A percentile compares a stretch with the other conserved stretches of the same genome.
phyloP scores from a whole-genome alignment of 768 basidiomycete genomes.

The Russula olivacea region DNA sequence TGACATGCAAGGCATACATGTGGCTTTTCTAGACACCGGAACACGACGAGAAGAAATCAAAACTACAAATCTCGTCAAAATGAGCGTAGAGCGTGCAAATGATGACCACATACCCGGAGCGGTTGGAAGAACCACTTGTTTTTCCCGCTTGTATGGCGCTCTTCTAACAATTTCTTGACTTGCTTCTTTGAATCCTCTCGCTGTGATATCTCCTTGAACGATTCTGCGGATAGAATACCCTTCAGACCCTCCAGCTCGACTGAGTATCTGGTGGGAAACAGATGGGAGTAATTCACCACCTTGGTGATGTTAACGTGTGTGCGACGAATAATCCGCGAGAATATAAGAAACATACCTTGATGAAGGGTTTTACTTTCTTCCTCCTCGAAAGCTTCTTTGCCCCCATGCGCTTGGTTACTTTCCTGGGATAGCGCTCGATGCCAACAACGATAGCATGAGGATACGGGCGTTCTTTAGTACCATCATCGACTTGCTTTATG shows the following conservation, averaged over 20 bases:
- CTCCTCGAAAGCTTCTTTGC: slow-evolving; percentile 88
- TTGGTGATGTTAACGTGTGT: slow-evolving; percentile 30
- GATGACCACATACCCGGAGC: slow-evolving; percentile 55
- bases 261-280: slow-evolving; percentile 74
- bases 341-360: slow-evolving; percentile 65
- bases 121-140: slow-evolving; percentile 97
- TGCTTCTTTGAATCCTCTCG: slow-evolving; percentile 93
- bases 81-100: background rate
- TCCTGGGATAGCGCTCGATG: slow-evolving; percentile 95
- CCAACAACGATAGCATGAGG: slow-evolving; percentile 98
- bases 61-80: slow-evolving; percentile 28
- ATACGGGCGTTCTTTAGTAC: slow-evolving; percentile 92
- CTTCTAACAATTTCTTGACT: slow-evolving; percentile 95
- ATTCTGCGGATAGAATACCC: slow-evolving; percentile 74
- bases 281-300: slow-evolving; percentile 88
- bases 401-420: slow-evolving; percentile 97
- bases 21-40: slow-evolving; percentile 31
- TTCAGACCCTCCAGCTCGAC: slow-evolving; percentile 95
- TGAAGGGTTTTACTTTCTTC: slow-evolving; percentile 99
- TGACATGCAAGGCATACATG: slow-evolving; percentile 37
- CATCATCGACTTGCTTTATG: slow-evolving; percentile 96
- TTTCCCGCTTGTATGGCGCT: slow-evolving; percentile 88
- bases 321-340: background rate
- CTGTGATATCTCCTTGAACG: slow-evolving; percentile 96
- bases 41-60: slow-evolving; percentile 29